Evolutionary conservation across 2,329 filamentous ascomycete species (phyloP).

Genomic region (Bipolaris bicolor): DNA sequence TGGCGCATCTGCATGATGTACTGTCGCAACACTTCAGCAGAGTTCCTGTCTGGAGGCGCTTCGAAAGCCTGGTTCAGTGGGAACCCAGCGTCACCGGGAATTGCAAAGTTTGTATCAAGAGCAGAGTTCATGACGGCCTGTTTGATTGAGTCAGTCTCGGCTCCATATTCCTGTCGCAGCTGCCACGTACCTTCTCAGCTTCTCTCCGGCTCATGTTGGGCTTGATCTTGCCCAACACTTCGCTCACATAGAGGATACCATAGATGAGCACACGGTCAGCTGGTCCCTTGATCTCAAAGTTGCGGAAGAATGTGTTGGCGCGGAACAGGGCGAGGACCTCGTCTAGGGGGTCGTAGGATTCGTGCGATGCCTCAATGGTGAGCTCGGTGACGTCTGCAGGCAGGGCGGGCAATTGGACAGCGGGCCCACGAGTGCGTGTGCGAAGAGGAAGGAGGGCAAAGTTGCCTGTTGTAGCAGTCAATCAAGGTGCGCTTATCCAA

Average conservation of each 20-base stretch:
- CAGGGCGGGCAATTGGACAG: conserved; percentile 75
- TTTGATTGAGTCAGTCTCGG: conserved; percentile 1
- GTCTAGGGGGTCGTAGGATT: conserved; percentile 95
- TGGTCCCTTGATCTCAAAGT: conserved; percentile 97
- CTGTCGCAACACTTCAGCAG: conserved; percentile 85
- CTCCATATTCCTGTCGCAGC: background rate
- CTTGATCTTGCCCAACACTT: conserved; percentile 87
- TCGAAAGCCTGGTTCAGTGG: conserved; percentile 98
- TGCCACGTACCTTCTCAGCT: conserved; percentile 63
- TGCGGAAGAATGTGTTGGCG: conserved; percentile 98
- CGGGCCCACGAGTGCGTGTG: conserved; percentile 93
- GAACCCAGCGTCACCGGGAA: conserved; percentile 91
- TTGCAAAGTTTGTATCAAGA: conserved; percentile 90
- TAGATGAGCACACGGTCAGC: conserved; percentile 95
- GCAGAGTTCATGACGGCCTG: conserved; percentile 86
- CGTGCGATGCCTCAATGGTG: conserved; percentile 76
- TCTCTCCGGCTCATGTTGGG: conserved; percentile 70
- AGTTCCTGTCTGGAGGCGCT: conserved; percentile 81
- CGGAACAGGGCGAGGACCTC: conserved; percentile 92
- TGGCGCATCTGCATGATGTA: conserved; percentile 93
- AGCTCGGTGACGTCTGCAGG: conserved; percentile 61
- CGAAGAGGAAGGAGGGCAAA: conserved; percentile 93
- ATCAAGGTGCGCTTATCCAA: background rate
- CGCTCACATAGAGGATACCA: conserved; percentile 92
- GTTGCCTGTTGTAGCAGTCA: conserved; percentile 66